Evolutionary conservation across 495 filamentous ascomycete genomes (phyloP), one percentile per base, ranked within the genome.

Genomic region (Glonium stellatum): DNA sequence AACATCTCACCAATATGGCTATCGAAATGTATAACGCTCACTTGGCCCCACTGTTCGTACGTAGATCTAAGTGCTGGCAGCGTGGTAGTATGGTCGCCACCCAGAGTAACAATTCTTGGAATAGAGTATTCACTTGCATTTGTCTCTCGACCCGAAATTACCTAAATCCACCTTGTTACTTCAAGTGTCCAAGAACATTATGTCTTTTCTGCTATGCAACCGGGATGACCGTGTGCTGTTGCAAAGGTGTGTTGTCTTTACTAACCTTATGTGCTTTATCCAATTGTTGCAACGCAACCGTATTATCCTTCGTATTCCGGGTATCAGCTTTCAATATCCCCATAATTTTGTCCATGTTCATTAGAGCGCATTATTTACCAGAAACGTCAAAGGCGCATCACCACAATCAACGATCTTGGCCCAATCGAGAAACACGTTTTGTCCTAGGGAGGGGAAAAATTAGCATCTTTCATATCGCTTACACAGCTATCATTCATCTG

Each of bases 1-100:
- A 27, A 13, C 54, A 46, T 1, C 70, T 62, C 67, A 69, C 74
- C 72, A 63, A 81, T 58, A 71, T 81, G 78, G 47, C 71, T 74
- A 65, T 82, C 79, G 67, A 82, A 80, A 67, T 82, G 79, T 34
- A 82, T 77, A 4, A 82, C 79, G 52, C 75, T 78, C 11, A 82
- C 72, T 21, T 71, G 59, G 0, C 78, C 79, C 71, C 73, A 80
- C 0, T 71, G 61, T 12, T 77, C 54, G 56, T 73, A 65, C 8
- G 75, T 74, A 11, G 76, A 78, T 44, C 79, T 60, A 63, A 80
- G 60, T 1, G 77, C 76, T 1, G 79, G 72, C 11, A 81, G 63
- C 0, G 79, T 79, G 1, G 78, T 80, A 8, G 78, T 79, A 66
- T 82, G 79, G 61, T 82, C 79, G 18, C 79, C 79, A 6, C 79